These are phyloP conservation scores for Trifolium pratense DNA, from an alignment of 306 rosid genomes.

Conservation along the genomic window DNA sequence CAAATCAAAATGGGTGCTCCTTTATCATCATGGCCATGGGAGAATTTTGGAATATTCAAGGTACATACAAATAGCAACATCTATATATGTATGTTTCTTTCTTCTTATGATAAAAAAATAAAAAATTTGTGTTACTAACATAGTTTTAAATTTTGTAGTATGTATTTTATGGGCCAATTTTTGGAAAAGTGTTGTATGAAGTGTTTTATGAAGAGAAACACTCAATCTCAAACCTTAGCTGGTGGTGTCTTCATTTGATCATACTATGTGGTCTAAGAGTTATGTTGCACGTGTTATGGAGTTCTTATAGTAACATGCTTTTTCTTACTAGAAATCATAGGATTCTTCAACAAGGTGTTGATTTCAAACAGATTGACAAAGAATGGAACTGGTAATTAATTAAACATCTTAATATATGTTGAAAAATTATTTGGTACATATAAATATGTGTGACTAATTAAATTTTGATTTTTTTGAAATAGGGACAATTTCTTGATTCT, in stretches of 20 bases:
- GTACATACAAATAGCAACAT: slow-evolving; percentile 43
- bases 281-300: slow-evolving; percentile 41
- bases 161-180: slow-evolving; percentile 69
- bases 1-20: slow-evolving; percentile 60
- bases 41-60: slow-evolving; percentile 74
- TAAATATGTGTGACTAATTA: not conserved
- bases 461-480: not conserved
- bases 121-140: not conserved
- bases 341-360: slow-evolving; percentile 55
- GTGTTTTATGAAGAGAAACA: slow-evolving; percentile 54
- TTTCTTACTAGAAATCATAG: slow-evolving; percentile 49
- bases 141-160: slow-evolving; percentile 47
- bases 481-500: slow-evolving; percentile 95
- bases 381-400: slow-evolving; percentile 85
- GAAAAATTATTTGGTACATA: not conserved
- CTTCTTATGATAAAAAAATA: not conserved
- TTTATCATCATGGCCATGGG: slow-evolving; percentile 91
- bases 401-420: not conserved
- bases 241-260: slow-evolving; percentile 71
- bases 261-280: slow-evolving; percentile 48
- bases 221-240: slow-evolving; percentile 39
- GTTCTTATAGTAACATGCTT: slow-evolving; percentile 48
- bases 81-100: not conserved
- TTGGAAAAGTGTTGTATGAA: slow-evolving; percentile 59
- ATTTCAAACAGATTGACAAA: slow-evolving; percentile 61